phyloP scores from a whole-genome alignment of 1,284 basidiomycete species.

The Cutaneotrichosporon mucoides region DNA sequence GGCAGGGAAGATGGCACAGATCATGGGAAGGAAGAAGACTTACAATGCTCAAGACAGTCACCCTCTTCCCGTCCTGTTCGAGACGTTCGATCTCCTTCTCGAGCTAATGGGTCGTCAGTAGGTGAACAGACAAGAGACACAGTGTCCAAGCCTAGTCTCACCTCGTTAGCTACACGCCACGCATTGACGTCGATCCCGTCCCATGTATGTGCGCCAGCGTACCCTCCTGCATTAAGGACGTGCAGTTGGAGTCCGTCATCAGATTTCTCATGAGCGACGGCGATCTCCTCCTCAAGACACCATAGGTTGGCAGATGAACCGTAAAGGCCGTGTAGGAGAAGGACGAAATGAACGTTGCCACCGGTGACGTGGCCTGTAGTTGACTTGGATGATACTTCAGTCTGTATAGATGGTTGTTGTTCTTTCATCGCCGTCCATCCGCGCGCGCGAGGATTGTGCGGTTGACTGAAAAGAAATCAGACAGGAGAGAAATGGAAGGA shows the following conservation, averaged over 20 bases:
- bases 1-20: no score
- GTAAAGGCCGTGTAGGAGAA: slow-evolving; percentile 48
- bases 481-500: no score
- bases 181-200: slow-evolving; percentile 50
- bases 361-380: not conserved
- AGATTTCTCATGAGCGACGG: not conserved
- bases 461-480: no score
- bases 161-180: slow-evolving; percentile 34
- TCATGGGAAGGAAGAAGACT: slow-evolving; percentile 2
- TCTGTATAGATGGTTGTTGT: not conserved
- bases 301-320: slow-evolving; percentile 38
- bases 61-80: slow-evolving; percentile 29
- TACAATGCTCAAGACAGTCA: slow-evolving; percentile 40
- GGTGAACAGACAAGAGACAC: not conserved
- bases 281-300: slow-evolving; percentile 35
- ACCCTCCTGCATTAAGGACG: slow-evolving; percentile 27
- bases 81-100: slow-evolving; percentile 38
- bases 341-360: slow-evolving; percentile 36
- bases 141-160: slow-evolving; percentile 6
- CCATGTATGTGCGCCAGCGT: slow-evolving; percentile 40
- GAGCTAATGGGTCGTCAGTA: slow-evolving; percentile 18
- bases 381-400: not conserved
- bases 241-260: slow-evolving; percentile 18
- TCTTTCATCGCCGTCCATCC: no score
- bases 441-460: no score